Evolutionary conservation across 192 early-diverging fungal species (phyloP).

Genomic region (Phlyctochytrium bullatum): DNA sequence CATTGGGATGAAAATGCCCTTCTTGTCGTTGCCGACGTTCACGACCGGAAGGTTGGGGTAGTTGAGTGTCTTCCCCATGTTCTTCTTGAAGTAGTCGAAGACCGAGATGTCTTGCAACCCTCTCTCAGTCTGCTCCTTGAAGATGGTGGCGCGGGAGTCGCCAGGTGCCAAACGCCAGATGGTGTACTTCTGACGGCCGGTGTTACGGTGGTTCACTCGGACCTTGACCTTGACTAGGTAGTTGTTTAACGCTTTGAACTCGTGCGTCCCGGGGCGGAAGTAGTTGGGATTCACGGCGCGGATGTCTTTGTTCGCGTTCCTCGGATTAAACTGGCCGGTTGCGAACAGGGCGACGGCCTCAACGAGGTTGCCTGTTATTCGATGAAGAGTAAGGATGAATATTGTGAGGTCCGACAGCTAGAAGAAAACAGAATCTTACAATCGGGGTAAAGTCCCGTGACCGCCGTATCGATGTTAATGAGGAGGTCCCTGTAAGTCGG

Average conservation of each 20-base stretch:
- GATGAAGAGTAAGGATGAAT: too few species aligned
- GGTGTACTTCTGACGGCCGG: constrained; percentile 26
- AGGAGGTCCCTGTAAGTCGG: constrained; percentile 18
- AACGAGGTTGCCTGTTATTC: constrained; percentile 17
- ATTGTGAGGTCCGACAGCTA: background rate
- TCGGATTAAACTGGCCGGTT: background rate
- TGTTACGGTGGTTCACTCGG: constrained; percentile 17
- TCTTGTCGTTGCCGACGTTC: constrained; percentile 51
- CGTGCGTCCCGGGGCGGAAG: constrained; percentile 7
- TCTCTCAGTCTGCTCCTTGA: constrained; percentile 11
- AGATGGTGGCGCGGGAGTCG: constrained; percentile 17
- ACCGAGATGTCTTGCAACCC: constrained; percentile 51
- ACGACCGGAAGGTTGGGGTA: constrained; percentile 72
- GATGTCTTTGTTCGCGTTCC: constrained; percentile 7
- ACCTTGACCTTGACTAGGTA: constrained; percentile 24
- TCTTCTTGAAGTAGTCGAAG: constrained; percentile 65
- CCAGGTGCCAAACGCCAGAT: constrained; percentile 20
- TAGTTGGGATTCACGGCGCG: constrained; percentile 6
- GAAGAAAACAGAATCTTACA: constrained; percentile 2
- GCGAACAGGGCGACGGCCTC: constrained; percentile 23
- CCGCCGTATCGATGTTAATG: constrained; percentile 33
- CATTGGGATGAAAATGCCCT: constrained; percentile 69
- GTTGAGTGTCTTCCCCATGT: constrained; percentile 60
- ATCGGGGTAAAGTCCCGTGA: constrained; percentile 28
- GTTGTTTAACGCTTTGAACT: constrained; percentile 18